Evolutionary conservation across 148 eudicot genomes (phyloP).

Genomic region (Vaccinium macrocarpon): DNA sequence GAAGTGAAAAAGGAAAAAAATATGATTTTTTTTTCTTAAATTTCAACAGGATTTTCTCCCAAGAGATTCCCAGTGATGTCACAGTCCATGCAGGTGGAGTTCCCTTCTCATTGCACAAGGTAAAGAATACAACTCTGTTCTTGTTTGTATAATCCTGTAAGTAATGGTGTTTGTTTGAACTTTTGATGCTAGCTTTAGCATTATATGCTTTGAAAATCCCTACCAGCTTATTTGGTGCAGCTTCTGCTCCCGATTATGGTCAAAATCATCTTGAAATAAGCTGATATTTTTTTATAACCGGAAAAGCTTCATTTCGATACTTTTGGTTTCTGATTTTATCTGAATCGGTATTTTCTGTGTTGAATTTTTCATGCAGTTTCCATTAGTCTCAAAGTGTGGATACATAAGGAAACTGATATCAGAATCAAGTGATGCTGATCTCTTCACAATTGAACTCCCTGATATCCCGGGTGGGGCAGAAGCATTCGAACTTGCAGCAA

Average conservation of each 20-base stretch:
- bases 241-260: not conserved
- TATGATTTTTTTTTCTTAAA: not conserved
- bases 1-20: not conserved
- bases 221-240: not conserved
- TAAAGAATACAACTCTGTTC: slow-evolving; percentile 7
- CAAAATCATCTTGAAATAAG: not conserved
- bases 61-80: slow-evolving; percentile 89
- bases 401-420: slow-evolving; percentile 66
- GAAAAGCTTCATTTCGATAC: not conserved
- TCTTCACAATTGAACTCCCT: slow-evolving; percentile 45
- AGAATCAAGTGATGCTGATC: slow-evolving; percentile 47
- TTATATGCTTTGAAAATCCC: not conserved
- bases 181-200: not conserved
- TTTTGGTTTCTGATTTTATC: not conserved
- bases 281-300: not conserved
- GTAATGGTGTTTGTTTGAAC: not conserved
- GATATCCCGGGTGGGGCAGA: slow-evolving; percentile 85
- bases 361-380: slow-evolving; percentile 53
- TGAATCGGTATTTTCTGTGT: not conserved
- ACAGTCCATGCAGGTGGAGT: slow-evolving; percentile 60
- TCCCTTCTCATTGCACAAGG: slow-evolving; percentile 91
- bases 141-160: not conserved
- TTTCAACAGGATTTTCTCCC: slow-evolving; percentile 77
- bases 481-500: slow-evolving; percentile 84
- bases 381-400: slow-evolving; percentile 81